Base-by-base conservation (phyloP, 805 yeast genomes). In the Starmerella khaoyaiensis region DNA sequence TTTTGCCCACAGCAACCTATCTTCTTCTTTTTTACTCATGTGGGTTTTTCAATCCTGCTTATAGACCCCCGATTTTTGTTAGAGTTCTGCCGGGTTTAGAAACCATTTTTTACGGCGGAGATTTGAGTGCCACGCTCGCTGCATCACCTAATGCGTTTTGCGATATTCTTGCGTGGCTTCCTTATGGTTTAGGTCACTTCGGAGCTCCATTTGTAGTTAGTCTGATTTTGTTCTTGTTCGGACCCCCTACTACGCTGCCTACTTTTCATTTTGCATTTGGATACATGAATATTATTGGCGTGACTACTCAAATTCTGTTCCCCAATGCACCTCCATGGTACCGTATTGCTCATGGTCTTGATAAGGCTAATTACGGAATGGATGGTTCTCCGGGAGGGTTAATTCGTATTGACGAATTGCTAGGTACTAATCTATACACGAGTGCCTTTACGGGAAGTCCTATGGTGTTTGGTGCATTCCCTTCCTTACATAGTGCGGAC, bases 271-370 rank as follows among this genome's bases (percentile, higher is more conserved):
- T 84, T 62, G 83, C 95, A 4, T 86, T 90, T 62, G 98, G 98
- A 10, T 83, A 79, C 63, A 79, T 84, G 87, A 90, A 87, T 59
- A 59, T 86, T 46, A 57, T 74, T 35, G 97, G 96, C 30, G 96
- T 87, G 22, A 52, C 79, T 24, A 71, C 72, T 39, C 97, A 90
- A 61, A 68, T 83, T 47, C 45, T 76, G 4, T 83, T 82, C 56
- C 94, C 98, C 5, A 81, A 90, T 34, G 96, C 97, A 37, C 93
- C 98, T 11, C 98, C 98, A 15, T 87, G 98, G 98, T 87, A 87
- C 57, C 79, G 81, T 52, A 73, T 73, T 41, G 58, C 76, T 33
- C 77, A 87, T 55, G 95, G 94, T 1, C 67, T 86, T 42, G 77
- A 72, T 37, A 90, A 94, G 21, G 97, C 97, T 2, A 74, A 83